phyloP scores from a whole-genome alignment of 2,329 filamentous ascomycete species.

The Trichoderma sp. region DNA sequence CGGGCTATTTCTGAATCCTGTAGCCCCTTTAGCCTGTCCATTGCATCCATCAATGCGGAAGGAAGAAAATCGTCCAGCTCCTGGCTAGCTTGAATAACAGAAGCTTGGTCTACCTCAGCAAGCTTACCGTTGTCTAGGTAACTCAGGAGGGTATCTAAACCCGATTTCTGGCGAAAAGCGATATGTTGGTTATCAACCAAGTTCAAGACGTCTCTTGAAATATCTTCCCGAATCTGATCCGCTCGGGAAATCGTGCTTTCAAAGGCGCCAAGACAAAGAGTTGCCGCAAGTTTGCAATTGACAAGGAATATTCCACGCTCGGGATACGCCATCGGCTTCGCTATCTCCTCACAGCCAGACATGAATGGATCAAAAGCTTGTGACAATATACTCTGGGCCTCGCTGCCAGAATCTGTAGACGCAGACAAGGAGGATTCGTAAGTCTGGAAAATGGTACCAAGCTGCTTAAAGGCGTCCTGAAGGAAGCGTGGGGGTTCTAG shows the following conservation, averaged over 20 bases:
- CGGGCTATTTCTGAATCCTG: slow-evolving; percentile 70
- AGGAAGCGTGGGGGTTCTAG: slow-evolving; percentile 78
- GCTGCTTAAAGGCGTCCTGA: slow-evolving; percentile 71
- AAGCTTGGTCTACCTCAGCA: slow-evolving; percentile 23
- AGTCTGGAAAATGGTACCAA: slow-evolving; percentile 77
- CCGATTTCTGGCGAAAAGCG: slow-evolving; percentile 73
- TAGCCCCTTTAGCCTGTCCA: slow-evolving; percentile 72
- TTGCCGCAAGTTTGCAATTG: slow-evolving; percentile 65
- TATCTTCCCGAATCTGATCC: slow-evolving; percentile 52
- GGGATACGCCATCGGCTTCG: slow-evolving; percentile 56
- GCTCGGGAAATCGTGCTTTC: slow-evolving; percentile 60
- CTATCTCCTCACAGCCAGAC: slow-evolving; percentile 67
- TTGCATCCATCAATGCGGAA: slow-evolving; percentile 87
- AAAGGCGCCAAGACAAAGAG: slow-evolving; percentile 53
- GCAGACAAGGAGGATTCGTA: slow-evolving; percentile 77
- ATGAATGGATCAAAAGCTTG: slow-evolving; percentile 87
- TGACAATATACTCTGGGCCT: slow-evolving; percentile 70
- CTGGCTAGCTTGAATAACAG: slow-evolving; percentile 66
- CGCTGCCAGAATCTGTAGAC: slow-evolving; percentile 56
- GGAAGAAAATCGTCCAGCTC: slow-evolving; percentile 86
- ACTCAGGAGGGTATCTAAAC: slow-evolving; percentile 61
- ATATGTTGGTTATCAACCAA: slow-evolving; percentile 66
- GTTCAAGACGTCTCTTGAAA: slow-evolving; percentile 53
- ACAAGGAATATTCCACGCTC: slow-evolving; percentile 66
- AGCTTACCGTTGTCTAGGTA: slow-evolving; percentile 44